Evolutionary conservation across 1,284 basidiomycete species (phyloP), one percentile per base, ranked within the genome.

Genomic region (Amylostereum areolatum): DNA sequence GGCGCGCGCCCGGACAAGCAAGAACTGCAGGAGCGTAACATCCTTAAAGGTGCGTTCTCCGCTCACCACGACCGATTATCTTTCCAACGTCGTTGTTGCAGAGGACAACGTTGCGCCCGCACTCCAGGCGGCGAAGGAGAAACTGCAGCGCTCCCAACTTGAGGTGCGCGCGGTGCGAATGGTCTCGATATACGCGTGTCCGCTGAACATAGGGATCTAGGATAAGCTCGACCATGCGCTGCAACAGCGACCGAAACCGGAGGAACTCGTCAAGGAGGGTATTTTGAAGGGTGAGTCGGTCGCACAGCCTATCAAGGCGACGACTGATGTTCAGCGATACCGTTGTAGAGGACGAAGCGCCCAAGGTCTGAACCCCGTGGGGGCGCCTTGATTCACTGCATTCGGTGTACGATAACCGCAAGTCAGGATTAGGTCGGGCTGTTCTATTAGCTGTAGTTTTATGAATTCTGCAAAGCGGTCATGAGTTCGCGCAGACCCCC

Each of bases 31-130:
- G 81, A 83, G 43, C 77, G 82, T 56, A 86, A 86, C 60, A 89
- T 90, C 53, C 74, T 90, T 53, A 89, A 89, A 69, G 82, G 86
- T 81, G 52, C 48, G 70, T 48, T 24, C 27, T 43, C 25, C 33
- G 33, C 25, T 46, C 10, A 42, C 43, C 43, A 18, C 18, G 18
- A 18, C 18, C 18, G 18, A 18, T 18, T 18, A 18, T 18, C 1
- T 18, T 18, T 18, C 18, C 18, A 18, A 18, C 18, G 18, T 18
- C 18, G 18, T 18, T 18, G 18, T 18, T 1, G 11, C 53, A 81
- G 85, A 85, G 53, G 81, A 85, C 60, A 75, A 73, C n/a, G 73
- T 88, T 31, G 83, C 87, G n/a, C 83, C 83, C 5, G 68, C 75
- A n/a, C 64, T 87, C 41, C 75, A 85, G 57, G 86, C 83, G 31